These are phyloP conservation scores for Peronospora belbahrii DNA, from an alignment of 352 stramenopile species.

Conservation along the genomic window DNA sequence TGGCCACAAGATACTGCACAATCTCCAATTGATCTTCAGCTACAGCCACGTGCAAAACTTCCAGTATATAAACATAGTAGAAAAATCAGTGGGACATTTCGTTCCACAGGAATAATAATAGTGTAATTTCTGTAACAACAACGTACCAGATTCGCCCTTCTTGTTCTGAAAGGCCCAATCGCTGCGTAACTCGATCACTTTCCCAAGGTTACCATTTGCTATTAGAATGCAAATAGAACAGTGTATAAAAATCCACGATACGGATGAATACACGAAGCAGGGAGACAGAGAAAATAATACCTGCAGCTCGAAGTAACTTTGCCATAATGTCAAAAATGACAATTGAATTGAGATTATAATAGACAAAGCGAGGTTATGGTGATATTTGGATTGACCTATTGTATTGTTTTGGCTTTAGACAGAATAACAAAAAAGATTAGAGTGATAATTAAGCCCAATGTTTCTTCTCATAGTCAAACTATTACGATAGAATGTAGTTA, in stretches of 20 bases:
- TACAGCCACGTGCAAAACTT: constrained; percentile 66
- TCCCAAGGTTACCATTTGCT: constrained; percentile 70
- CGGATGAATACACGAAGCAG: neutral
- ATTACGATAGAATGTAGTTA: constrained; percentile 8
- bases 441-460: too few relatives aligned
- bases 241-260: neutral
- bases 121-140: neutral
- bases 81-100: too few relatives aligned
- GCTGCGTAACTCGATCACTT: constrained; percentile 54
- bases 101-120: too few relatives aligned
- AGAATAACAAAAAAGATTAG: too few relatives aligned
- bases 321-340: constrained; percentile 24
- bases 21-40: constrained; percentile 64
- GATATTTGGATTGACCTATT: constrained; percentile 7
- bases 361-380: neutral
- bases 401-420: too few relatives aligned
- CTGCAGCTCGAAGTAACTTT: constrained; percentile 39
- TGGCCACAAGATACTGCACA: constrained; percentile 58
- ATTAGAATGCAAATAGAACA: neutral
- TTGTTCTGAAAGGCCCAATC: constrained; percentile 77
- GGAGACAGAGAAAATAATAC: constrained; percentile 9
- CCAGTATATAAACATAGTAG: too few relatives aligned
- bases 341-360: neutral
- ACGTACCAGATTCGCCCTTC: constrained; percentile 66
- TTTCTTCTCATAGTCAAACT: too few relatives aligned